Percentiles rank a stretch among this genome's conserved stretches.
These are phyloP conservation scores for Geranomyces michiganensis DNA, from an alignment of 192 early-diverging fungal genomes.

Conservation along the genomic window DNA sequence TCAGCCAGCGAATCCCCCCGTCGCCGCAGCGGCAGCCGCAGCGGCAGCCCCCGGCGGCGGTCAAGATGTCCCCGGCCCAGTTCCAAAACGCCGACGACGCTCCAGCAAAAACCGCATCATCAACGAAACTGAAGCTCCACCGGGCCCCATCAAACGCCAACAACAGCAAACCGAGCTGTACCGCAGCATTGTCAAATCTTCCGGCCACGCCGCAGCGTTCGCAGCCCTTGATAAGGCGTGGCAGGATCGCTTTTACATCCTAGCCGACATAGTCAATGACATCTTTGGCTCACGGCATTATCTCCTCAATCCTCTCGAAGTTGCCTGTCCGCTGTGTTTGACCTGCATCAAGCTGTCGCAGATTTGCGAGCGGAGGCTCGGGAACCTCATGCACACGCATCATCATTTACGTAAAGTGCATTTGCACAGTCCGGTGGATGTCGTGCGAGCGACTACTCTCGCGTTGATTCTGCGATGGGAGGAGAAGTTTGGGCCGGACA, in stretches of 20 bases:
- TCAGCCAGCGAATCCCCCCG: neutral
- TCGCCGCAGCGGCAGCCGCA: constrained; percentile 4
- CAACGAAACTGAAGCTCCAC: neutral
- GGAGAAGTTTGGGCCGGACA: constrained; percentile 18
- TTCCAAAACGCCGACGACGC: constrained; percentile 16
- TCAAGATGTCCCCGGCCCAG: neutral
- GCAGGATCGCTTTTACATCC: constrained; percentile 26
- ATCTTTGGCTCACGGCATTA: constrained; percentile 25
- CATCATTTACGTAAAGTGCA: constrained; percentile 27
- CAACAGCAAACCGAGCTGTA: constrained; percentile 32
- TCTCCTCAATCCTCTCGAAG: constrained; percentile 21
- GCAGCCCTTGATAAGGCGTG: constrained; percentile 23
- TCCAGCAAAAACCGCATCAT: constrained; percentile 17
- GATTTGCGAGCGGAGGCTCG: constrained; percentile 25
- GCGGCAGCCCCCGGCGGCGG: neutral
- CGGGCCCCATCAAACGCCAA: constrained; percentile 23
- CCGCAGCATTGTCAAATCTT: constrained; percentile 7
- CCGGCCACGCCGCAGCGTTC: constrained; percentile 21
- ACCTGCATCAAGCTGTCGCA: constrained; percentile 22
- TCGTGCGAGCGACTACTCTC: neutral
- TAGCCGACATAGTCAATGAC: constrained; percentile 27
- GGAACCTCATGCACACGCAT: constrained; percentile 25
- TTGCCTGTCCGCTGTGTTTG: constrained; percentile 25
- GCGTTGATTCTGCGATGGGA: constrained; percentile 17
- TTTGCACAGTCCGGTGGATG: neutral